Evolutionary conservation across 2,329 filamentous ascomycete species (phyloP).

Genomic region (Chaetomium sp.): DNA sequence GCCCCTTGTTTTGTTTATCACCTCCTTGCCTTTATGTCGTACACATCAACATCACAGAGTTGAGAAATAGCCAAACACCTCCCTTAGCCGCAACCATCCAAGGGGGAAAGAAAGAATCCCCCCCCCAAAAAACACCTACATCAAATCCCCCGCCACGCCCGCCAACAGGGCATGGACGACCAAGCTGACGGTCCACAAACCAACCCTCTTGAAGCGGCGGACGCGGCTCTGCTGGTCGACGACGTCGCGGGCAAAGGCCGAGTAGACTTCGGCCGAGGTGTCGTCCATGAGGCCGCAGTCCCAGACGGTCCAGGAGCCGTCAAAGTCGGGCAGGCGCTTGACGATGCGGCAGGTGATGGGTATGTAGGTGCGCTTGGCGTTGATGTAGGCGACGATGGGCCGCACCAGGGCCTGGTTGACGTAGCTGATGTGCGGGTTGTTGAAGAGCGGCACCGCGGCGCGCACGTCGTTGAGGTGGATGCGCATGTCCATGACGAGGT

Average conservation of each 20-base stretch:
- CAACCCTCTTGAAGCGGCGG: conserved; percentile 85
- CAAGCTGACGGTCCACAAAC: conserved; percentile 91
- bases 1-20: conserved; percentile 14
- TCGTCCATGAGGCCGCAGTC: conserved; percentile 95
- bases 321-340: conserved; percentile 85
- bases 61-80: not conserved
- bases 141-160: conserved; percentile 83
- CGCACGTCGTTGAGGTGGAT: conserved; percentile 94
- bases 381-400: conserved; percentile 97
- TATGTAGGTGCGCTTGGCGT: conserved; percentile 91
- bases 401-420: conserved; percentile 94
- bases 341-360: conserved; percentile 93
- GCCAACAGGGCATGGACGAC: conserved; percentile 93
- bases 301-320: conserved; percentile 92
- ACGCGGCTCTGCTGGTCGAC: conserved; percentile 85
- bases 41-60: conserved; percentile 8
- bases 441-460: conserved; percentile 86
- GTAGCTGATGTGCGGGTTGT: conserved; percentile 83
- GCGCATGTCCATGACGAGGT: conserved; percentile 91
- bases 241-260: conserved; percentile 89
- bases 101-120: no score
- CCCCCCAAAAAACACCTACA: conserved; percentile 37
- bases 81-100: not conserved
- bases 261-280: conserved; percentile 87
- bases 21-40: not conserved